Evolutionary conservation across 1,139 yeast genomes (phyloP).

Genomic region (Nakaseomyces uthaithaninus): DNA sequence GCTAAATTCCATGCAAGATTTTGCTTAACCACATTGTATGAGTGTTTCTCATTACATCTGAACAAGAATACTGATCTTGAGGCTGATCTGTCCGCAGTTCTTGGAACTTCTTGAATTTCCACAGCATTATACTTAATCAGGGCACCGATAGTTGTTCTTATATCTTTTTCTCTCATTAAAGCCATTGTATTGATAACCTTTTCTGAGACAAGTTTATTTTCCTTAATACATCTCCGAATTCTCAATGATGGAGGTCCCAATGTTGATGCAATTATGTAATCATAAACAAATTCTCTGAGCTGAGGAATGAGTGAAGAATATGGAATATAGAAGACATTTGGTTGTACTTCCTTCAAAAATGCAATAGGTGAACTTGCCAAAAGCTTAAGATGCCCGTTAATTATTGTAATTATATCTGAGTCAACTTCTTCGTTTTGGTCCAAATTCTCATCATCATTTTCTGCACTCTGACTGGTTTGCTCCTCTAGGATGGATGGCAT

Average conservation of each 20-base stretch:
- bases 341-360: slow-evolving; percentile 40
- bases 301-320: slow-evolving; percentile 37
- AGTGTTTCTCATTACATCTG: slow-evolving; percentile 53
- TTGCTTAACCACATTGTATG: slow-evolving; percentile 43
- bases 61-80: slow-evolving; percentile 78
- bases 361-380: slow-evolving; percentile 39
- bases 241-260: slow-evolving; percentile 53
- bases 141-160: slow-evolving; percentile 54
- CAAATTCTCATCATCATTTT: slow-evolving; percentile 13
- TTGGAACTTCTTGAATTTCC: slow-evolving; percentile 85
- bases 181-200: slow-evolving; percentile 72
- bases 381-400: slow-evolving; percentile 44
- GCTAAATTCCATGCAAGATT: slow-evolving; percentile 63
- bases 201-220: slow-evolving; percentile 70
- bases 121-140: slow-evolving; percentile 51
- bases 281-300: slow-evolving; percentile 51
- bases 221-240: slow-evolving; percentile 58
- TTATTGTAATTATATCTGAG: slow-evolving; percentile 29
- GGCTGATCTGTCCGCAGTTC: slow-evolving; percentile 87
- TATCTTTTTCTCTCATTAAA: slow-evolving; percentile 66
- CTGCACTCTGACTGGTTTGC: slow-evolving; percentile 8
- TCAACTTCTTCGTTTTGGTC: slow-evolving; percentile 20
- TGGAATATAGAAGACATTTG: slow-evolving; percentile 41
- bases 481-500: not conserved
- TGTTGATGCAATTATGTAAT: slow-evolving; percentile 50